Percentiles rank a stretch among this genome's conserved stretches.
These are phyloP conservation scores for Pilaira anomala DNA, from an alignment of 192 early-diverging fungal genomes.

Conservation along the genomic window DNA sequence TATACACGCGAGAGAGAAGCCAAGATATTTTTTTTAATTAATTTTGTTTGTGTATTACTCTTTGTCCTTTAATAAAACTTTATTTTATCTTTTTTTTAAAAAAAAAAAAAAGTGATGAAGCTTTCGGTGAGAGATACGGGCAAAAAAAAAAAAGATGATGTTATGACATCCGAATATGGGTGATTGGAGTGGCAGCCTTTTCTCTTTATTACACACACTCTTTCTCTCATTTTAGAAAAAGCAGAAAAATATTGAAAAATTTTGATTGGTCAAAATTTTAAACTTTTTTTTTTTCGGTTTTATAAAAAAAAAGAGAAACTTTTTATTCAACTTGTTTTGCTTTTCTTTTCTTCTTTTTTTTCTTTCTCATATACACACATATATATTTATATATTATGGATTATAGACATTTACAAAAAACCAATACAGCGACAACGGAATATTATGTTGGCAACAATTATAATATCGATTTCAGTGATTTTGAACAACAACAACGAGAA, in stretches of 20 bases:
- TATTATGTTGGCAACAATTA: not conserved
- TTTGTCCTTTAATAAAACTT: no score
- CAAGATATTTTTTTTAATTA: no score
- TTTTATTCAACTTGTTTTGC: not conserved
- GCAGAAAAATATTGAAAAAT: not conserved
- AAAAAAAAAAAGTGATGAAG: no score
- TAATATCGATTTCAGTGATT: conserved; percentile 2
- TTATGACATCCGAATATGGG: no score
- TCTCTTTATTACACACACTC: not conserved
- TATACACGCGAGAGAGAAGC: no score
- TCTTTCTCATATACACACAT: not conserved
- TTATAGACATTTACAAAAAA: not conserved
- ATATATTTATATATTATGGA: not conserved
- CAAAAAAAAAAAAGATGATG: no score
- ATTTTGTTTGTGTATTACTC: no score
- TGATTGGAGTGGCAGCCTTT: no score
- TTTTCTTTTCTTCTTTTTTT: conserved; percentile 3
- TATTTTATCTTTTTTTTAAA: no score
- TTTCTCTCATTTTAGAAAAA: no score
- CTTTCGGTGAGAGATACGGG: no score
- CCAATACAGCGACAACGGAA: not conserved
- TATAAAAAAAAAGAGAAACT: conserved; percentile 1
- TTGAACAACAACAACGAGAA: not conserved
- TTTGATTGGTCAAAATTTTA: conserved; percentile 8
- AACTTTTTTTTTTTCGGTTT: conserved; percentile 14